Evolutionary conservation across 2,329 filamentous ascomycete species (phyloP).

Genomic region (Cladosporium colombiae): DNA sequence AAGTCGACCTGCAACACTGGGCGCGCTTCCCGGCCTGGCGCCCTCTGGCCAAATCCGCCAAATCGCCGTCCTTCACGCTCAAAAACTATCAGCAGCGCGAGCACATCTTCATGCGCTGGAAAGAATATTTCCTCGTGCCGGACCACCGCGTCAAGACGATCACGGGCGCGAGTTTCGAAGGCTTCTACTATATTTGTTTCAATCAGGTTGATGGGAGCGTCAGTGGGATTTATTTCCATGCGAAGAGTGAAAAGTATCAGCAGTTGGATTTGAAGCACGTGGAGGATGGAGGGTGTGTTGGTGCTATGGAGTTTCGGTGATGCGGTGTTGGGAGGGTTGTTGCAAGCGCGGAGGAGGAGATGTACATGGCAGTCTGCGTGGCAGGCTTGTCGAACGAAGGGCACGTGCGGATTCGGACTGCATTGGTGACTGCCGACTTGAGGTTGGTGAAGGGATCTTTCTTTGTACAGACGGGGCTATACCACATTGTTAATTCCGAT

Average conservation of each 20-base stretch:
- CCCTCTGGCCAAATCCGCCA: slow-evolving; percentile 67
- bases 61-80: slow-evolving; percentile 59
- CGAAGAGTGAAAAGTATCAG: slow-evolving; percentile 98
- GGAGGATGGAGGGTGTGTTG: slow-evolving; percentile 77
- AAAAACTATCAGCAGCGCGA: slow-evolving; percentile 76
- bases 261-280: slow-evolving; percentile 90
- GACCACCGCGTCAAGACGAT: slow-evolving; percentile 92
- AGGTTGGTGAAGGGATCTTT: background rate
- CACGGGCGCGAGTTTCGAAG: slow-evolving; percentile 92
- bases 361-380: background rate
- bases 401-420: background rate
- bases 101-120: slow-evolving; percentile 98
- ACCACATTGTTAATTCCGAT: slow-evolving; percentile 1
- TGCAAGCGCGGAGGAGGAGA: background rate
- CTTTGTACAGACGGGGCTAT: background rate
- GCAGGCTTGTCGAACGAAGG: background rate
- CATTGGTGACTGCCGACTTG: background rate
- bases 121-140: slow-evolving; percentile 95
- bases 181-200: slow-evolving; percentile 99
- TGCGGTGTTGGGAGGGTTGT: background rate
- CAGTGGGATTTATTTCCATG: slow-evolving; percentile 95
- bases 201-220: slow-evolving; percentile 86
- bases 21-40: slow-evolving; percentile 83
- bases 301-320: slow-evolving; percentile 86
- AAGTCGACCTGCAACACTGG: slow-evolving; percentile 93